Evolutionary conservation across 163 green algal genomes (phyloP), one percentile per base, ranked within the genome.

Genomic region (Chloromonas sp.): DNA sequence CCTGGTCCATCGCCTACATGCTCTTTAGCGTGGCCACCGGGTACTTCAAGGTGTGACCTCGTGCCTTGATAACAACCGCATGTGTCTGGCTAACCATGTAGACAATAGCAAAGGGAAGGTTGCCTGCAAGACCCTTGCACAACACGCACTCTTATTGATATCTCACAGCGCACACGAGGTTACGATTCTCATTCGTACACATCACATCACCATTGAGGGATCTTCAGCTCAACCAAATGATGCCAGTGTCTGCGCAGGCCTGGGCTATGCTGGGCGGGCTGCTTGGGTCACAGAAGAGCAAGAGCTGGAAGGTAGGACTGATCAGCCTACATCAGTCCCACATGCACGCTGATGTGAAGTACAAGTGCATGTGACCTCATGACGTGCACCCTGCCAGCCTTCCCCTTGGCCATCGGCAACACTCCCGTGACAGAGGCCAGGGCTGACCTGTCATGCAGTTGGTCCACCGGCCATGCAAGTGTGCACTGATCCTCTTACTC

Each of bases 271-370:
- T 87, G 58, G 86, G 78, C 60, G 91, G 91, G 61, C 90, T 94
- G 74, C 62, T 93, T 14, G 91, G 91, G 36, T 85, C 89, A 66
- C 89, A 94, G 84, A 92, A 93, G 87, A 92, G 88, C 88, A 94
- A 94, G 87, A 90, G 66, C 8, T 94, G 91, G 91, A 94, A 94
- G 91, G 89, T 92, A 78, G 1, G 81, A 36, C 36, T 36, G 36
- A n/a, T 61, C 79, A 76, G 15, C 11, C 57, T 83, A 60, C 1
- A 83, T 82, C 3, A n/a, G 5, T 66, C 5, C 70, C 57, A 82
- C 70, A 5, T 5, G 58, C 79, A 2, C 70, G 3, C 62, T 71
- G 2, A 82, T 14, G 3, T 76, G 13, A 8, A 76, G 8, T 13
- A n/a, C 8, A 13, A 76, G 8, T n/a, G 8, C 70, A 76, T n/a